Conservation (phyloP, 805 yeast species). For the Yamadazyma nakazawae region DNA sequence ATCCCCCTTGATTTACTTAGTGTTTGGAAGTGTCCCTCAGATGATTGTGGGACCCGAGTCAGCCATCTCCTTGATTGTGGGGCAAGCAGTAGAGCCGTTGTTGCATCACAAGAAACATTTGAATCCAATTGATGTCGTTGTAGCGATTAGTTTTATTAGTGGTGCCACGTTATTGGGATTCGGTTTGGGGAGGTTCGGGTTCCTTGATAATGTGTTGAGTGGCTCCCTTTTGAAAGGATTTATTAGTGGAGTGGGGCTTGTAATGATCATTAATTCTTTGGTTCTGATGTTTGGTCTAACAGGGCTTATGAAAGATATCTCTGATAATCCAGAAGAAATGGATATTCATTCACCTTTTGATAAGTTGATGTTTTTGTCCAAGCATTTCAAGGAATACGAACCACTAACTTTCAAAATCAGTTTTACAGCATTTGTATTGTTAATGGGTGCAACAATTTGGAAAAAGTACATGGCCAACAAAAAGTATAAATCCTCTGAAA, state of each 20-base stretch:
- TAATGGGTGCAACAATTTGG: constrained; percentile 15
- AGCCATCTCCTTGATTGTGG: constrained; percentile 44
- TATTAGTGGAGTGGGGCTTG: constrained; percentile 43
- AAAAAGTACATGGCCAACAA: constrained; percentile 26
- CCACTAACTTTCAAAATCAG: constrained; percentile 62
- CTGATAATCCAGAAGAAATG: constrained; percentile 28
- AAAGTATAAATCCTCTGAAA: constrained; percentile 18
- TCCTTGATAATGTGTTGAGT: constrained; percentile 44
- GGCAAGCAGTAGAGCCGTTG: constrained; percentile 44
- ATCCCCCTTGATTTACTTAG: constrained; percentile 37
- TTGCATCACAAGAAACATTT: constrained; percentile 32
- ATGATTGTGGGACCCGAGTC: constrained; percentile 48
- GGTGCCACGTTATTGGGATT: constrained; percentile 70
- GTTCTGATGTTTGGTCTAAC: constrained; percentile 71
- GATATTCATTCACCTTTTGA: constrained; percentile 61
- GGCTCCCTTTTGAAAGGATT: constrained; percentile 42
- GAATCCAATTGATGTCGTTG: constrained; percentile 53
- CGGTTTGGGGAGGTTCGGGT: constrained; percentile 84
- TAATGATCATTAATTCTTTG: constrained; percentile 56
- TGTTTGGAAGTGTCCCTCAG: constrained; percentile 45
- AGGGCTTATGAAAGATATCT: constrained; percentile 37
- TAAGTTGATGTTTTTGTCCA: constrained; percentile 56
- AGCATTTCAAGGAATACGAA: constrained; percentile 49
- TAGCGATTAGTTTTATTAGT: constrained; percentile 67
- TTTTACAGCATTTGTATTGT: constrained; percentile 19